Conservation (phyloP, 768 basidiomycete species). For the Hebeloma cylindrosporum region DNA sequence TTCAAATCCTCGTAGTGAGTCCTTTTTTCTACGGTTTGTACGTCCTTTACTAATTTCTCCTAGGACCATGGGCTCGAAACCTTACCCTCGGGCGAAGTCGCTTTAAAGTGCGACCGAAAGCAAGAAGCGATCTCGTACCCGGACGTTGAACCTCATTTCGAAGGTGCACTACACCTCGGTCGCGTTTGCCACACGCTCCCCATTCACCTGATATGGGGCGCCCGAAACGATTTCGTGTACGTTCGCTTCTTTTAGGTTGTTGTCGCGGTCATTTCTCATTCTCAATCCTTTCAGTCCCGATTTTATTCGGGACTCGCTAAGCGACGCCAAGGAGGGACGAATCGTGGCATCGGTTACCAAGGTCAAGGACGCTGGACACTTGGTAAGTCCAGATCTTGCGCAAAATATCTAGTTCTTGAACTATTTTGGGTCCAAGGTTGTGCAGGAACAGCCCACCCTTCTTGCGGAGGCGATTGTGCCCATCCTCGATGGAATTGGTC, state of each 20-base stretch:
- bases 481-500: too few relatives aligned
- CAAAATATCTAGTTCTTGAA: too few relatives aligned
- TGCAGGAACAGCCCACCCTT: too few relatives aligned
- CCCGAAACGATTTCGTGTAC: conserved; percentile 43
- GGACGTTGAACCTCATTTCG: conserved; percentile 45
- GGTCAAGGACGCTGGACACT: conserved; percentile 47
- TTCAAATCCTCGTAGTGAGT: too few relatives aligned
- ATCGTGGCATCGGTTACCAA: conserved; percentile 41
- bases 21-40: conserved; percentile 38
- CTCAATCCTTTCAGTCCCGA: conserved; percentile 36
- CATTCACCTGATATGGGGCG: conserved; percentile 51
- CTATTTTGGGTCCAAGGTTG: too few relatives aligned
- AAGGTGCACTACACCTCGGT: conserved; percentile 33
- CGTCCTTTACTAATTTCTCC: too few relatives aligned
- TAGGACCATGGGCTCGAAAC: conserved; percentile 40
- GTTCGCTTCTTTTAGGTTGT: conserved; percentile 15
- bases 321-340: conserved; percentile 40
- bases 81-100: conserved; percentile 26
- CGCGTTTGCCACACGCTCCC: conserved; percentile 37
- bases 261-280: not conserved
- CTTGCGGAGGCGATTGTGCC: too few relatives aligned
- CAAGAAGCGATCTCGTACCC: conserved; percentile 49
- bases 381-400: too few relatives aligned
- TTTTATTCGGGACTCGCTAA: conserved; percentile 43
- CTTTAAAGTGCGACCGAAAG: conserved; percentile 43